Evolutionary conservation across 2,329 filamentous ascomycete genomes (phyloP).

Genomic region (Orbilia blumenaviensis): DNA sequence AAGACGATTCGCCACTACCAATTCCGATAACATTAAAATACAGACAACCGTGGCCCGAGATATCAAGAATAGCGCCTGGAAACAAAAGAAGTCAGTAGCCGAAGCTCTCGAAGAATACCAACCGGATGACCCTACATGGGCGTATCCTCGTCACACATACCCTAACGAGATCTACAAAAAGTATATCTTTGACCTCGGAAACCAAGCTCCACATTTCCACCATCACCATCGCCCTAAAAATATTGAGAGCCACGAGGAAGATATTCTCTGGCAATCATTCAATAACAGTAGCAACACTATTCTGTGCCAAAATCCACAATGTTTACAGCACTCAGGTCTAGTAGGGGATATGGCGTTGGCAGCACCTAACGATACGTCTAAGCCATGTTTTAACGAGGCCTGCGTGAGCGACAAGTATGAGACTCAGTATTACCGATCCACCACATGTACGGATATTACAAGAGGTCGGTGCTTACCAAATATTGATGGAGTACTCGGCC

Average conservation of each 20-base stretch:
- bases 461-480: conserved; percentile 11
- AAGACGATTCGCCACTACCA: conserved; percentile 21
- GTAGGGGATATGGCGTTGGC: background rate
- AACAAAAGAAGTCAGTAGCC: background rate
- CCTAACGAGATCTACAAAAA: background rate
- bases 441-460: conserved; percentile 5
- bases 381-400: conserved; percentile 5
- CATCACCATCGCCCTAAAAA: conserved; percentile 31
- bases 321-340: background rate
- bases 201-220: conserved; percentile 40
- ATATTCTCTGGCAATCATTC: conserved; percentile 9
- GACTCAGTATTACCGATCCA: background rate
- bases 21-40: background rate
- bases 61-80: background rate
- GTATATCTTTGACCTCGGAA: conserved; percentile 15
- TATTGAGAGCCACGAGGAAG: background rate
- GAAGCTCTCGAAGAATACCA: background rate
- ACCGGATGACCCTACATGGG: background rate
- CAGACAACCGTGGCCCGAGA: conserved; percentile 4
- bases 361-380: background rate
- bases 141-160: conserved; percentile 6
- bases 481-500: background rate
- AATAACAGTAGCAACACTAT: background rate
- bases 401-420: conserved; percentile 24
- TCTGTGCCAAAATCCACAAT: conserved; percentile 41